Base-by-base conservation (phyloP, 2,329 filamentous ascomycete genomes). In the Triangularia setosa region DNA sequence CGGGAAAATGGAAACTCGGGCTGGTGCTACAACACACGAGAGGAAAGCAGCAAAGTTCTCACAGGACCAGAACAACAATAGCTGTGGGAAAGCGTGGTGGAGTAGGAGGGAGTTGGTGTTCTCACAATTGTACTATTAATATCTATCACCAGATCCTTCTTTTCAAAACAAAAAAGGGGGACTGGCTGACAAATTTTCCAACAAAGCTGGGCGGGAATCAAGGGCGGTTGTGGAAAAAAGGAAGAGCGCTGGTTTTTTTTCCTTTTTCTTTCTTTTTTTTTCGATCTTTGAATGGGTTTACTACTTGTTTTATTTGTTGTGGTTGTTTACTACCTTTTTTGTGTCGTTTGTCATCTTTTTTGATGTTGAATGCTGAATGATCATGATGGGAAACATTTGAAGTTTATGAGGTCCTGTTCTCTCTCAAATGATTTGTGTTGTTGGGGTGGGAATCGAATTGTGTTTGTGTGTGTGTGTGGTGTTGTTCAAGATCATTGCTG, bases 81-180 rank as follows among this genome's bases (percentile, higher is more conserved):
- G 24, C n/a, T 9, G 18, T 40, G 35, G 30, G 14, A 59, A 59
- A 40, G 24, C 33, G 57, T 8, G 40, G 27, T n/a, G n/a, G n/a
- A n/a, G n/a, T n/a, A 59, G 24, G 21, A 35, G 24, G 57, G 24
- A 59, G 14, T 33, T 25, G 57, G 27, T 25, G 40, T 40, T 35
- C 16, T 48, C 23, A 27, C 1, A 28, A 44, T 64, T 67, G 67
- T 68, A 68, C 63, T 58, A 67, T 62, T 58, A 67, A 64, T 65
- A 68, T 67, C 52, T 55, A 61, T 14, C 52, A 18, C 23, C 59
- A 33, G 58, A 48, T 5, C 40, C 40, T 21, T 14, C 11, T 33
- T 33, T 9, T 4, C 4, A 33, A 33, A 18, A 18, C 7, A 48
- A 27, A 28, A 40, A 53, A 53, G 7, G 35, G 44, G 52, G 60